These are phyloP conservation scores for Wakefieldia striispora DNA, from an alignment of 768 basidiomycete species.

Conservation along the genomic window DNA sequence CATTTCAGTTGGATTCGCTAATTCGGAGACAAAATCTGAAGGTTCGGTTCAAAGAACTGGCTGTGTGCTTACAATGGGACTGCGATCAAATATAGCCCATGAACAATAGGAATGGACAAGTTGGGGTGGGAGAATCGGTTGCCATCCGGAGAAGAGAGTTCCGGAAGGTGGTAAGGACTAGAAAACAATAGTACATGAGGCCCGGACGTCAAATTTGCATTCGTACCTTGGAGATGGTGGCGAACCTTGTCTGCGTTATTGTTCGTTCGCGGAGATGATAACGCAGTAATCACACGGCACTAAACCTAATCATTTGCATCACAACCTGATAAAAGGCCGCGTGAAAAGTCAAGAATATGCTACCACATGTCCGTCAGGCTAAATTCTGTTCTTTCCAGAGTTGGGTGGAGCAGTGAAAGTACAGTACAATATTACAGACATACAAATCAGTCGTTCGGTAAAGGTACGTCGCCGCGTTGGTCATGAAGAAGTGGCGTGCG, in stretches of 20 bases:
- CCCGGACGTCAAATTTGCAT: conserved; percentile 16
- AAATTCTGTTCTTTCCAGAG: neutral
- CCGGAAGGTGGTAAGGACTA: conserved; percentile 6
- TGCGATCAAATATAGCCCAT: conserved; percentile 11
- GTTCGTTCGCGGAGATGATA: conserved; percentile 22
- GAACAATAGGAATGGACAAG: conserved; percentile 28
- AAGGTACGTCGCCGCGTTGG: conserved; percentile 11
- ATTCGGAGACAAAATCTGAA: conserved; percentile 4
- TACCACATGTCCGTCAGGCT: conserved; percentile 9
- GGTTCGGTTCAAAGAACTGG: neutral
- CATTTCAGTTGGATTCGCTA: neutral
- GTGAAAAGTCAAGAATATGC: conserved; percentile 6
- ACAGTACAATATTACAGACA: conserved; percentile 28
- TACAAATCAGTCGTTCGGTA: conserved; percentile 10
- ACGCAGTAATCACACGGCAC: conserved; percentile 8
- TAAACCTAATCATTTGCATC: conserved; percentile 20
- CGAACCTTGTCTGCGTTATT: conserved; percentile 32
- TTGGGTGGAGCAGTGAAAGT: conserved; percentile 8
- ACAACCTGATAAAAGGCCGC: conserved; percentile 17
- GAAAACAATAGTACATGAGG: conserved; percentile 20
- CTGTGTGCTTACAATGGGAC: conserved; percentile 13
- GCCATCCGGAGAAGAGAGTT: conserved; percentile 1
- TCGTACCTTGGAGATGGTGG: conserved; percentile 29
- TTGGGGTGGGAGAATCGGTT: conserved; percentile 17
- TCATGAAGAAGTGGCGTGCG: conserved; percentile 34